These are phyloP conservation scores for Buddleja alternifolia DNA, from an alignment of 257 asterid genomes.

Conservation along the genomic window DNA sequence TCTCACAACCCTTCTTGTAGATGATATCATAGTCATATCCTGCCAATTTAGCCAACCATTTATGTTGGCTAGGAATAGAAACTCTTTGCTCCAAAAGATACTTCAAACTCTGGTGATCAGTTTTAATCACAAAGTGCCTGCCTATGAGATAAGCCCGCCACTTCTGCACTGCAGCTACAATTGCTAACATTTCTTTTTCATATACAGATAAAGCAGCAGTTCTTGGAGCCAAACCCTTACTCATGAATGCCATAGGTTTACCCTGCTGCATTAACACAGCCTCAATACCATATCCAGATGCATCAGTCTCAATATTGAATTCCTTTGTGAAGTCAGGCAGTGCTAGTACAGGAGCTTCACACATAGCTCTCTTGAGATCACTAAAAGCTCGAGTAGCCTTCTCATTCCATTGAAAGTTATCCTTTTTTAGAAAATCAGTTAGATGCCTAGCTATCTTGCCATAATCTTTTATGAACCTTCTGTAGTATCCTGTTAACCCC, in stretches of 20 bases:
- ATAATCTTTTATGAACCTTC: no score
- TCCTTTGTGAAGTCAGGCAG: neutral
- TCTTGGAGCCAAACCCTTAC: no score
- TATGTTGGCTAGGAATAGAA: neutral
- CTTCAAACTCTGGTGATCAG: neutral
- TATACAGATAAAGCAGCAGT: neutral
- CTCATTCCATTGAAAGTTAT: neutral
- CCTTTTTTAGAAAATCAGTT: no score
- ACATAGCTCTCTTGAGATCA: neutral
- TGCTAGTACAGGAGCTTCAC: neutral
- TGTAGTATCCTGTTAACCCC: no score
- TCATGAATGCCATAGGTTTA: no score
- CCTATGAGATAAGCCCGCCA: neutral
- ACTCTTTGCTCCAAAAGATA: neutral
- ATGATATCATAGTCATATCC: neutral
- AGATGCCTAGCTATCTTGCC: no score
- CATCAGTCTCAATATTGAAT: neutral
- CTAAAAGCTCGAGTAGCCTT: neutral
- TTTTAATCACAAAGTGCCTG: neutral
- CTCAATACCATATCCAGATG: neutral
- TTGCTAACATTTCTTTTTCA: neutral
- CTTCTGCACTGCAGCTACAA: neutral
- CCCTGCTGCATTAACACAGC: neutral
- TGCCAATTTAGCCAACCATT: neutral
- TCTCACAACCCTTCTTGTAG: neutral